Evolutionary conservation across 1,284 basidiomycete genomes (phyloP).

Genomic region (Apiotrichum gracile): DNA sequence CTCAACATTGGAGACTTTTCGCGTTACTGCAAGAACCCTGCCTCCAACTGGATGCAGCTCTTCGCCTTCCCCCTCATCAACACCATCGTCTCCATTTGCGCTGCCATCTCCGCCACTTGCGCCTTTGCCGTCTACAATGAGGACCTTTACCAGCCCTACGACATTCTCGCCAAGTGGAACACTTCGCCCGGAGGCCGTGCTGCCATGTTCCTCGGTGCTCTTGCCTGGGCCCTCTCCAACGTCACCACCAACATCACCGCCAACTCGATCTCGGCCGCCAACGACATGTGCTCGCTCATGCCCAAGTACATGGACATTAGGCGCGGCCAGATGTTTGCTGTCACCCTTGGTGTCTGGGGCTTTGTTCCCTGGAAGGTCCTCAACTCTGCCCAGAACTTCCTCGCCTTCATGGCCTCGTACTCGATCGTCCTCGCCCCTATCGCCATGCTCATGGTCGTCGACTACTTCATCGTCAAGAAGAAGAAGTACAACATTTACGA

Average conservation of each 20-base stretch:
- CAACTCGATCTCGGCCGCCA: conserved; percentile 67
- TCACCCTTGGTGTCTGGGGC: conserved; percentile 63
- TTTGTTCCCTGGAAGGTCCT: conserved; percentile 42
- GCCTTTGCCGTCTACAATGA: conserved; percentile 59
- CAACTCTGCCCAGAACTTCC: conserved; percentile 20
- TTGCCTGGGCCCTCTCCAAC: conserved; percentile 62
- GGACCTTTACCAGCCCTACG: conserved; percentile 41
- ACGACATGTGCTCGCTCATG: conserved; percentile 60
- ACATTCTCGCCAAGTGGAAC: conserved; percentile 57
- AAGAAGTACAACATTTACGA: conserved; percentile 34
- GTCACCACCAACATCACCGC: conserved; percentile 63
- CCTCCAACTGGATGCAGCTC: conserved; percentile 57
- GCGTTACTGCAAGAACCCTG: conserved; percentile 43
- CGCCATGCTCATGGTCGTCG: conserved; percentile 32
- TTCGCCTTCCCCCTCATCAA: conserved; percentile 59
- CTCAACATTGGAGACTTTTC: conserved; percentile 66
- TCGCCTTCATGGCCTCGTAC: conserved; percentile 41
- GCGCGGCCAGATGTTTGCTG: conserved; percentile 66
- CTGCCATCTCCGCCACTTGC: conserved; percentile 59
- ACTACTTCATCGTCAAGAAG: conserved; percentile 34
- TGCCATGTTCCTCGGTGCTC: conserved; percentile 68
- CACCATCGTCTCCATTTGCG: conserved; percentile 55
- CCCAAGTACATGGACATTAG: conserved; percentile 63
- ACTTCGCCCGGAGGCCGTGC: conserved; percentile 55
- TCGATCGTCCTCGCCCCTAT: conserved; percentile 41